Percentiles rank a stretch among this genome's conserved stretches.
Evolutionary conservation across 2,329 filamentous ascomycete genomes (phyloP).

Genomic region (Sphaceloma murrayae): DNA sequence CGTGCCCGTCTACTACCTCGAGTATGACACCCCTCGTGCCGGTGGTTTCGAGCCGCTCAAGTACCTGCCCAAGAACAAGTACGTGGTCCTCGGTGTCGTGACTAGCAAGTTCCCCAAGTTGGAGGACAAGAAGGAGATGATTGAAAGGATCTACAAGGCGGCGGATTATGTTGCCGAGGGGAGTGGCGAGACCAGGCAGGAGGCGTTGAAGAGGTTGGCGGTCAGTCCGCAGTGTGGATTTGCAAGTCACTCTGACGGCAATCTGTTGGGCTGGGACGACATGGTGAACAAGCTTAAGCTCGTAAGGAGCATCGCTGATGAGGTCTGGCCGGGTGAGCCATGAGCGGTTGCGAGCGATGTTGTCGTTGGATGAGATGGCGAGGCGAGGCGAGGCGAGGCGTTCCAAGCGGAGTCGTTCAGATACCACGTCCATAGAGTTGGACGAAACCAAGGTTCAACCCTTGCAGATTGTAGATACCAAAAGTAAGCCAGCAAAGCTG

Average conservation of each 20-base stretch:
- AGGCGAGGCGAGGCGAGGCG: background rate
- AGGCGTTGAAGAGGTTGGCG: conserved; percentile 58
- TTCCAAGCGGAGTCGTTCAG: background rate
- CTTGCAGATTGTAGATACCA: conserved; percentile 14
- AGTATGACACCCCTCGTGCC: conserved; percentile 40
- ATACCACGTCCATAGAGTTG: conserved; percentile 9
- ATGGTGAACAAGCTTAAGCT: conserved; percentile 65
- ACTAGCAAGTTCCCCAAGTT: conserved; percentile 39
- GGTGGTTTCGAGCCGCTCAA: conserved; percentile 41
- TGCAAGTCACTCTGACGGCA: conserved; percentile 64
- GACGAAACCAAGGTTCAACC: conserved; percentile 8
- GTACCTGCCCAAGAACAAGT: conserved; percentile 38
- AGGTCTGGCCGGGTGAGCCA: conserved; percentile 55
- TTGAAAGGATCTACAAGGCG: conserved; percentile 37
- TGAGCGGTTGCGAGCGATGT: conserved; percentile 24
- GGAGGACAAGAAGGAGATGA: conserved; percentile 39
- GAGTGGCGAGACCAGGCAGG: conserved; percentile 47
- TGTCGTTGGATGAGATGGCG: background rate
- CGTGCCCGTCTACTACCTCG: conserved; percentile 30
- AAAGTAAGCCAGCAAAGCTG: background rate
- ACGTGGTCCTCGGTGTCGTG: conserved; percentile 39
- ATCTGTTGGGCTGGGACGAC: conserved; percentile 55
- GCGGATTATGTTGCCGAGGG: conserved; percentile 63
- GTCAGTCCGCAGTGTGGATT: conserved; percentile 53
- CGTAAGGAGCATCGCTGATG: conserved; percentile 61